A percentile compares a stretch with the other conserved stretches of the same genome.
Evolutionary conservation across 306 rosid genomes (phyloP).

Genomic region (Adenanthera pavonina): DNA sequence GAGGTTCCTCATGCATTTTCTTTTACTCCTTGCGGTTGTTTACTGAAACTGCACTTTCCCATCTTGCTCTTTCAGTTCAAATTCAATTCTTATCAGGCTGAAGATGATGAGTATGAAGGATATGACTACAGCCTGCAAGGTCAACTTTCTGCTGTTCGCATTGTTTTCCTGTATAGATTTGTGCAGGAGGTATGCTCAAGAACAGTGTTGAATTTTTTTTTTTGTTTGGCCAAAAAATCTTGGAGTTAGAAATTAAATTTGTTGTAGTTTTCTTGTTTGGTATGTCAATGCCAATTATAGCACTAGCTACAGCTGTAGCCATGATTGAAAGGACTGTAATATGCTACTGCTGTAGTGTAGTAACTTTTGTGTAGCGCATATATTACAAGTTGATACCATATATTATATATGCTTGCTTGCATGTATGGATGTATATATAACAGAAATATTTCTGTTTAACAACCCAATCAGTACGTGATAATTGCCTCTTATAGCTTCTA

Average conservation of each 20-base stretch:
- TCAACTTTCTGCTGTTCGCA: slow-evolving; percentile 96
- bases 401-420: not conserved
- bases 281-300: not conserved
- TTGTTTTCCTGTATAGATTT: slow-evolving; percentile 92
- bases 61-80: slow-evolving; percentile 71
- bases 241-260: slow-evolving; percentile 28
- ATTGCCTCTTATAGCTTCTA: not conserved
- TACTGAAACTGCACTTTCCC: slow-evolving; percentile 25
- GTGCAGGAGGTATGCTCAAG: slow-evolving; percentile 85
- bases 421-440: not conserved
- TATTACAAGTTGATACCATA: not conserved
- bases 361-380: not conserved
- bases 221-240: not conserved
- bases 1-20: slow-evolving; percentile 23
- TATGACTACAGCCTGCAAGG: slow-evolving; percentile 87
- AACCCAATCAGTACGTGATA: not conserved
- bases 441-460: not conserved
- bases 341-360: not conserved
- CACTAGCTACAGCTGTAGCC: not conserved
- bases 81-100: slow-evolving; percentile 82
- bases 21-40: slow-evolving; percentile 4
- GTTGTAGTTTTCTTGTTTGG: slow-evolving; percentile 12
- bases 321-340: not conserved
- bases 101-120: slow-evolving; percentile 92
- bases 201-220: not conserved